A percentile compares a stretch with the other conserved stretches of the same genome.
Conservation (phyloP, 352 stramenopile genomes). For the Saprolegnia parasitica region DNA sequence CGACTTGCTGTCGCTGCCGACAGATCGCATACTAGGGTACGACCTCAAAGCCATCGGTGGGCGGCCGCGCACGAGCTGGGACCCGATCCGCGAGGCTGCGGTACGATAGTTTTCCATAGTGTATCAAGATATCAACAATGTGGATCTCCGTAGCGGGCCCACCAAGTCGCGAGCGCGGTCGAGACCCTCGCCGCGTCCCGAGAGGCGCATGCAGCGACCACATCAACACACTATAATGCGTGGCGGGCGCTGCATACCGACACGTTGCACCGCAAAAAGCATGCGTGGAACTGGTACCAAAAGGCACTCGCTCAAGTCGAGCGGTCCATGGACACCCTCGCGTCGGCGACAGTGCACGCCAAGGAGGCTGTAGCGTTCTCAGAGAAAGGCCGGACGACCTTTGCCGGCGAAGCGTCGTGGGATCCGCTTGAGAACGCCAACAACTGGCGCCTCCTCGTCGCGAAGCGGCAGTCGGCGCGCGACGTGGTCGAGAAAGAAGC, state of each 20-base stretch:
- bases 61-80: conserved; percentile 1
- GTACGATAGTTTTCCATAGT: background rate
- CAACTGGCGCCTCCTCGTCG: conserved; percentile 59
- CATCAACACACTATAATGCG: background rate
- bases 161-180: background rate
- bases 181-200: conserved; percentile 4
- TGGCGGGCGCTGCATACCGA: conserved; percentile 27
- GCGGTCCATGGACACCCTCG: background rate
- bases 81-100: conserved; percentile 19
- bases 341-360: background rate
- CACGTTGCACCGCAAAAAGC: conserved; percentile 26
- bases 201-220: background rate
- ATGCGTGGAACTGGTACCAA: conserved; percentile 14
- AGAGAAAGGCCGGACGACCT: background rate
- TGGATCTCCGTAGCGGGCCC: background rate
- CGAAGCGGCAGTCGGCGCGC: conserved; percentile 53
- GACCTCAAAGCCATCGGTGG: background rate
- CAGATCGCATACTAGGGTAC: conserved; percentile 16
- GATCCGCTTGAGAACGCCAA: conserved; percentile 78
- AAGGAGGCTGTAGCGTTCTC: conserved; percentile 23
- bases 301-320: conserved; percentile 9
- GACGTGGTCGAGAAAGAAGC: conserved; percentile 36
- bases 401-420: conserved; percentile 37
- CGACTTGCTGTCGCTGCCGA: conserved; percentile 20
- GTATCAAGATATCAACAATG: background rate